Evolutionary conservation across 2,329 filamentous ascomycete species (phyloP).

Genomic region (Cercospora citrullina): DNA sequence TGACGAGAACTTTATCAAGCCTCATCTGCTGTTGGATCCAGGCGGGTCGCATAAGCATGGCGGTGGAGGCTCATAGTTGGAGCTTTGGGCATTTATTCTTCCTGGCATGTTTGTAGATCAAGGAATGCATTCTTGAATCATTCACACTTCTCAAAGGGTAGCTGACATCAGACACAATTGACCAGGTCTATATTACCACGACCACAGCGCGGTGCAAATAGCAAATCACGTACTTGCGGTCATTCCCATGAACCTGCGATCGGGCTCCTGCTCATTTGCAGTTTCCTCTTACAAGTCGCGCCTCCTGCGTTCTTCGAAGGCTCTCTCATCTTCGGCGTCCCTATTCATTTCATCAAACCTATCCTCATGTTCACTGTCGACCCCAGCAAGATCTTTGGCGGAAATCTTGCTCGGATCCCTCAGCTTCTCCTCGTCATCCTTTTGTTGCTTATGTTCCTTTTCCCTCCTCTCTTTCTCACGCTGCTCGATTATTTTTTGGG

Average conservation of each 20-base stretch:
- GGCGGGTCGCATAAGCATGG: constrained; percentile 28
- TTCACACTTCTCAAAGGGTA: not conserved
- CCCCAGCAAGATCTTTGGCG: not conserved
- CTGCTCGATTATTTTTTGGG: not conserved
- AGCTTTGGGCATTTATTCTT: not conserved
- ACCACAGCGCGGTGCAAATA: no score
- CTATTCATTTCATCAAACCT: not conserved
- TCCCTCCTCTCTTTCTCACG: not conserved
- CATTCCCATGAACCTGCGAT: not conserved
- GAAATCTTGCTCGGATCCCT: not conserved
- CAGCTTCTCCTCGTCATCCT: not conserved
- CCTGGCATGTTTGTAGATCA: constrained; percentile 2
- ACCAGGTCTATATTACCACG: no score
- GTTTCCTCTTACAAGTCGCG: not conserved
- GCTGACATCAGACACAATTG: no score
- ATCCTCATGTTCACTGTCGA: no score
- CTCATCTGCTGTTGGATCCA: constrained; percentile 77
- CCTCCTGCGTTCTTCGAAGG: no score
- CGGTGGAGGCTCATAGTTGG: constrained; percentile 7
- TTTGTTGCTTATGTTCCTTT: not conserved
- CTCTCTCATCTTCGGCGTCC: not conserved
- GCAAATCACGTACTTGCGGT: no score
- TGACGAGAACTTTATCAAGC: constrained; percentile 96
- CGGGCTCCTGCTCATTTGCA: not conserved
- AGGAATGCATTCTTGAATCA: constrained; percentile 5